A percentile compares a stretch with the other conserved stretches of the same genome.
phyloP scores from a whole-genome alignment of 2,329 filamentous ascomycete genomes.

The Raffaelea albimanens region DNA sequence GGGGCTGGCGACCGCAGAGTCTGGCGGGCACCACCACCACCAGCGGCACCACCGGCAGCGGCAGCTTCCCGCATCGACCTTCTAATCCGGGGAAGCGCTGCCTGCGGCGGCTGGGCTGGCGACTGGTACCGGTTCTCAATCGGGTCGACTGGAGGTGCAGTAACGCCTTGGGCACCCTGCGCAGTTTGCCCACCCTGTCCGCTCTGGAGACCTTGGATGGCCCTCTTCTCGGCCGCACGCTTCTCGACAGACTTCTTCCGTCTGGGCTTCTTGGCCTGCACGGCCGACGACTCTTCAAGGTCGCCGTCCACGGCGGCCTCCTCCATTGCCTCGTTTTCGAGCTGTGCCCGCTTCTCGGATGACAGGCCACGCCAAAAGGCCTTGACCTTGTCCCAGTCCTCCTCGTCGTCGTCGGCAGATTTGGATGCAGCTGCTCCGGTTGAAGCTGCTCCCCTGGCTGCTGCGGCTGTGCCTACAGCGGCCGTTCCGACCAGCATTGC shows the following conservation, averaged over 20 bases:
- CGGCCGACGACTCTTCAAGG: slow-evolving; percentile 24
- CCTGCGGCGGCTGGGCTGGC: slow-evolving; percentile 7
- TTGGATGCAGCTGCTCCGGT: background rate
- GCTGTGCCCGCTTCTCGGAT: slow-evolving; percentile 50
- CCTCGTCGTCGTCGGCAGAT: slow-evolving; percentile 2
- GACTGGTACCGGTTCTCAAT: slow-evolving; percentile 20
- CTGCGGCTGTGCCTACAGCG: background rate
- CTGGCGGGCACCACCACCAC: background rate
- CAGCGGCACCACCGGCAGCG: background rate
- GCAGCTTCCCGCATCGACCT: slow-evolving; percentile 3
- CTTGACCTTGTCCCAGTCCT: slow-evolving; percentile 61
- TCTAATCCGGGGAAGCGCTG: slow-evolving; percentile 6
- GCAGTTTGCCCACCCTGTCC: too few species aligned
- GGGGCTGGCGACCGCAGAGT: too few species aligned
- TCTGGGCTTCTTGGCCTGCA: slow-evolving; percentile 23
- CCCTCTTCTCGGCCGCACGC: slow-evolving; percentile 28
- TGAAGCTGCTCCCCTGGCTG: background rate
- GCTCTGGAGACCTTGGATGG: slow-evolving; percentile 27
- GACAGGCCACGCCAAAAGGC: slow-evolving; percentile 61
- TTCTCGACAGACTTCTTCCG: slow-evolving; percentile 31
- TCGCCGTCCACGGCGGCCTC: slow-evolving; percentile 31
- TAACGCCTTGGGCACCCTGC: too few species aligned
- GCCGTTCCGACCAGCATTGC: background rate
- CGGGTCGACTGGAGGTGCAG: too few species aligned
- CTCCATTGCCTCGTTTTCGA: slow-evolving; percentile 48